These are phyloP conservation scores for Candida sp. DNA, from an alignment of 1,139 yeast genomes.

Conservation along the genomic window DNA sequence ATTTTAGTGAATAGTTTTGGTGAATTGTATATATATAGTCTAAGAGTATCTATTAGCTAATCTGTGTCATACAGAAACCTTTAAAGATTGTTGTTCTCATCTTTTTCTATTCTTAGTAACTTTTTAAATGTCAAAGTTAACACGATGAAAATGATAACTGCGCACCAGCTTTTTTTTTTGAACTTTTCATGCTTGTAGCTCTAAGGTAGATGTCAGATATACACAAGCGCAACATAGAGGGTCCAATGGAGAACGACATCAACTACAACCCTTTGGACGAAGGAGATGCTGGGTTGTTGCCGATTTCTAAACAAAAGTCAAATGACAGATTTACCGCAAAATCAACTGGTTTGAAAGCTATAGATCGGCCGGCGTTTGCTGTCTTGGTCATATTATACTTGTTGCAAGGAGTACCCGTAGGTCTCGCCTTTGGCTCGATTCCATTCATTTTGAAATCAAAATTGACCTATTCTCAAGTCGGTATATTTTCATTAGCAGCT, in stretches of 20 bases:
- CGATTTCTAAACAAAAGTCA: constrained; percentile 23
- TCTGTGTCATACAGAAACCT: no score
- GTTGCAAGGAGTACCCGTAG: constrained; percentile 94
- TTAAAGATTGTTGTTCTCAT: no score
- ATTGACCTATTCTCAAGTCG: constrained; percentile 86
- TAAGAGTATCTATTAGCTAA: no score
- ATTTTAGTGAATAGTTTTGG: no score
- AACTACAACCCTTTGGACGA: constrained; percentile 15
- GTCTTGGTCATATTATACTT: constrained; percentile 71
- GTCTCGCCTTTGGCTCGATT: constrained; percentile 92
- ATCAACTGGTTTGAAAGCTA: constrained; percentile 22
- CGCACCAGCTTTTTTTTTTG: no score
- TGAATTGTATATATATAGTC: no score
- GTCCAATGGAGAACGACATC: neutral
- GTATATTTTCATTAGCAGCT: constrained; percentile 85
- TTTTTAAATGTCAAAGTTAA: no score
- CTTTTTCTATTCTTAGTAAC: no score
- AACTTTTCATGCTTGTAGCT: neutral
- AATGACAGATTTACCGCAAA: constrained; percentile 2
- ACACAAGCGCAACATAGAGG: constrained; percentile 11
- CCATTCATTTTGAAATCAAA: constrained; percentile 86
- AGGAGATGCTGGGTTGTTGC: constrained; percentile 35
- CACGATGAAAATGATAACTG: no score
- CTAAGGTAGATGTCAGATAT: constrained; percentile 6
- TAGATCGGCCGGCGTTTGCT: constrained; percentile 68